phyloP scores from a whole-genome alignment of 108 stramenopile species.

The Aurantiochytrium sp. region DNA sequence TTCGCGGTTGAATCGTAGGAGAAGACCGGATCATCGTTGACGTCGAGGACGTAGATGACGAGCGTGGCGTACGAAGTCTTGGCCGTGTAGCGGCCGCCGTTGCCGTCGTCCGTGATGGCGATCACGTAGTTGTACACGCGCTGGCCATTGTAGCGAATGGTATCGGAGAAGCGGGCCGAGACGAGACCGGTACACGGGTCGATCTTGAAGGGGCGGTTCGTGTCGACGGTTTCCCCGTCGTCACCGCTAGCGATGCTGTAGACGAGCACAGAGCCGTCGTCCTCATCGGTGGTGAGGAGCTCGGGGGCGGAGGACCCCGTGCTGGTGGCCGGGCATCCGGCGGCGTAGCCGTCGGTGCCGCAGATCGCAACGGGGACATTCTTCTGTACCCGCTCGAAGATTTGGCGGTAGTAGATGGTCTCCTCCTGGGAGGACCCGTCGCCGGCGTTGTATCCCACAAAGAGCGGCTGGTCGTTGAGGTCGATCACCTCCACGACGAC shows the following conservation, averaged over 20 bases:
- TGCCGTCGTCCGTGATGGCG: neutral
- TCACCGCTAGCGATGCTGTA: neutral
- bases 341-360: neutral
- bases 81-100: neutral
- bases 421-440: neutral
- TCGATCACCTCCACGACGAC: neutral
- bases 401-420: neutral
- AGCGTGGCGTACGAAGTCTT: neutral
- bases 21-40: conserved; percentile 10
- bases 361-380: conserved; percentile 3
- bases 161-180: neutral
- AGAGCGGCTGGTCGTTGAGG: neutral
- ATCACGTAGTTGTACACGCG: neutral
- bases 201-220: neutral
- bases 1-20: neutral
- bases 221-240: neutral
- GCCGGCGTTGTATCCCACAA: neutral
- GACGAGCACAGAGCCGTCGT: neutral
- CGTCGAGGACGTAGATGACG: neutral
- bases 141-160: neutral
- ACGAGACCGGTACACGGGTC: conserved; percentile 4
- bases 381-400: neutral
- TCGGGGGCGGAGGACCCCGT: neutral
- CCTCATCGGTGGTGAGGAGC: neutral
- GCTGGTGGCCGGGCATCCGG: neutral